Percentiles rank a stretch among this genome's conserved stretches.
phyloP scores from a whole-genome alignment of 139 green algal species.

The Monoraphidium neglectum region DNA sequence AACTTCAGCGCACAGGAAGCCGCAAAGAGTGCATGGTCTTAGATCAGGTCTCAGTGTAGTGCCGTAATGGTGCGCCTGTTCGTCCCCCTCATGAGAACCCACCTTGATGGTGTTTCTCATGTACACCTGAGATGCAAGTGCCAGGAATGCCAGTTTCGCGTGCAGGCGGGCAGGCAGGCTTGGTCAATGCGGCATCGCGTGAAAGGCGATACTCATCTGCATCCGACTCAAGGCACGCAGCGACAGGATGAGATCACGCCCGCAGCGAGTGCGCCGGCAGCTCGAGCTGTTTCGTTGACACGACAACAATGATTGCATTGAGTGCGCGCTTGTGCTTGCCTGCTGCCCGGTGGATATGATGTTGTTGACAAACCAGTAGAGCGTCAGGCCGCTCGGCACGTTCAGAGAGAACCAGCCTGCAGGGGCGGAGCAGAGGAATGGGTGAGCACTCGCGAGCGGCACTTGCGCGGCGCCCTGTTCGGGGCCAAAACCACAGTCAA shows the following conservation, averaged over 20 bases:
- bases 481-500: no score
- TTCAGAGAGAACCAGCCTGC: conserved; percentile 98
- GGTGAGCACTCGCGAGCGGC: no score
- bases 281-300: no score
- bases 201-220: no score
- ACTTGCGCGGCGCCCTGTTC: no score
- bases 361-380: conserved; percentile 99
- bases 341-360: conserved; percentile 91
- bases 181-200: no score
- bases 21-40: no score
- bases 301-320: not conserved
- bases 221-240: no score
- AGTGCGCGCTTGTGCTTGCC: not conserved
- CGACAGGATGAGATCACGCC: not conserved
- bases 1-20: no score
- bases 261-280: not conserved
- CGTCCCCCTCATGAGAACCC: not conserved
- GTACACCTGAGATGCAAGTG: conserved; percentile 38
- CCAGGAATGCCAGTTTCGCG: not conserved
- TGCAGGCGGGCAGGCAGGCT: not conserved
- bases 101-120: conserved; percentile 55
- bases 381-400: conserved; percentile 93
- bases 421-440: no score
- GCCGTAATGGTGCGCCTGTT: no score
- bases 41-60: no score